Percentiles rank a stretch among this genome's conserved stretches.
These are phyloP conservation scores for Tuber microsphaerosporum DNA, from an alignment of 495 filamentous ascomycete species.

Conservation along the genomic window DNA sequence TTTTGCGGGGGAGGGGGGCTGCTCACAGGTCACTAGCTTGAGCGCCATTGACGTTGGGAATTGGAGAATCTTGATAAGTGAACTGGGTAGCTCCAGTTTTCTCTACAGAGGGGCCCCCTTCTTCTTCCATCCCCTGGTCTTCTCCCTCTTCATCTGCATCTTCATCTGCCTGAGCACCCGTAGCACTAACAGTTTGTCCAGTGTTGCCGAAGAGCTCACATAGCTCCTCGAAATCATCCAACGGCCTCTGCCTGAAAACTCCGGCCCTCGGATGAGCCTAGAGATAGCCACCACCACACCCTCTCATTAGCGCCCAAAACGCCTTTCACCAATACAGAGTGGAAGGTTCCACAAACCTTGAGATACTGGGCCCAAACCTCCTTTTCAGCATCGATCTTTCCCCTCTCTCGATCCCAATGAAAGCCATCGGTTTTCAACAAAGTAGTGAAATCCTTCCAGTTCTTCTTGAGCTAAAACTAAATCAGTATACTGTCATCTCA, in stretches of 20 bases:
- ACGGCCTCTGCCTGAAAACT: neutral
- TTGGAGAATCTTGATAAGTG: neutral
- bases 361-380: neutral
- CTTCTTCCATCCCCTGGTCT: neutral
- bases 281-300: neutral
- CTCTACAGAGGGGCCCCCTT: neutral
- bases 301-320: neutral
- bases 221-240: neutral
- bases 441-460: neutral
- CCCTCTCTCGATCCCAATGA: neutral
- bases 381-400: neutral
- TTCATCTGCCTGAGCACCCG: neutral
- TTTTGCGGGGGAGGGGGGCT: neutral
- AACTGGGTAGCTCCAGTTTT: neutral
- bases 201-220: neutral
- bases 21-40: neutral
- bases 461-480: neutral
- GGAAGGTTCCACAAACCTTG: neutral
- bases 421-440: neutral
- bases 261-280: neutral
- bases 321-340: neutral
- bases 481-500: neutral
- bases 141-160: neutral
- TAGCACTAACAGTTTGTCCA: neutral
- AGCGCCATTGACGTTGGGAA: neutral